Evolutionary conservation across 116 monocot genomes (phyloP).

Genomic region (Dioscorea cayenensis): DNA sequence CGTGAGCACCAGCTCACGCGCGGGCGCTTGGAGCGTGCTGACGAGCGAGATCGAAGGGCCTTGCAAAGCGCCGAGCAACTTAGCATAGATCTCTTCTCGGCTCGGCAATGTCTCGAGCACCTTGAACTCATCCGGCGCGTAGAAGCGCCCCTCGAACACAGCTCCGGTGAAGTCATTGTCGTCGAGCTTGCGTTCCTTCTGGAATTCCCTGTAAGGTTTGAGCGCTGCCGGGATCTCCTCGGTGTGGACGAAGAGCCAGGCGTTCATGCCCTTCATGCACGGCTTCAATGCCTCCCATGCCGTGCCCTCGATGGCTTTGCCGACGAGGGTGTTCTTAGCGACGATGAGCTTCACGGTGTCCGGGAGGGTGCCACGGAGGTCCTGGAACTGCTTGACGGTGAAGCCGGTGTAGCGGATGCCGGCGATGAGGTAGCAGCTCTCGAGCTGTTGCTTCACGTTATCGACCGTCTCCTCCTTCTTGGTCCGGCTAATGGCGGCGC

Average conservation of each 20-base stretch:
- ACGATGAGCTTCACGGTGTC: conserved; percentile 57
- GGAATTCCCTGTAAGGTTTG: conserved; percentile 71
- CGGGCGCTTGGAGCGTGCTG: conserved; percentile 56
- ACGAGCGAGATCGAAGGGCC: conserved; percentile 57
- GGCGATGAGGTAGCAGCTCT: conserved; percentile 78
- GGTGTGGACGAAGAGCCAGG: conserved; percentile 89
- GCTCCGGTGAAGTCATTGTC: conserved; percentile 80
- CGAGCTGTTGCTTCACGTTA: conserved; percentile 57
- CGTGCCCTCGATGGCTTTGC: conserved; percentile 73
- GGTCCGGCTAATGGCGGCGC: conserved; percentile 47
- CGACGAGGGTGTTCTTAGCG: conserved; percentile 79
- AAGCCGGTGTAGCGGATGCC: conserved; percentile 82
- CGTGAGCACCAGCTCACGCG: conserved; percentile 37
- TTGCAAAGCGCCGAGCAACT: conserved; percentile 64
- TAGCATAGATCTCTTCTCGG: conserved; percentile 36
- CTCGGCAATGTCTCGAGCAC: conserved; percentile 72
- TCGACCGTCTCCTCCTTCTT: conserved; percentile 42
- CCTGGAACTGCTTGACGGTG: conserved; percentile 72
- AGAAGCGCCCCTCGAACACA: conserved; percentile 81
- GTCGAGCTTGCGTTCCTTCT: conserved; percentile 74
- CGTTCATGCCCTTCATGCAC: conserved; percentile 88
- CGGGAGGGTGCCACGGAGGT: conserved; percentile 69
- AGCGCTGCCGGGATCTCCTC: conserved; percentile 73
- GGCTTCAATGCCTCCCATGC: conserved; percentile 60
- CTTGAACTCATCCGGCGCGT: conserved; percentile 71